phyloP scores from a whole-genome alignment of 371 early-diverging fungal genomes.

The Mycotypha africana region DNA sequence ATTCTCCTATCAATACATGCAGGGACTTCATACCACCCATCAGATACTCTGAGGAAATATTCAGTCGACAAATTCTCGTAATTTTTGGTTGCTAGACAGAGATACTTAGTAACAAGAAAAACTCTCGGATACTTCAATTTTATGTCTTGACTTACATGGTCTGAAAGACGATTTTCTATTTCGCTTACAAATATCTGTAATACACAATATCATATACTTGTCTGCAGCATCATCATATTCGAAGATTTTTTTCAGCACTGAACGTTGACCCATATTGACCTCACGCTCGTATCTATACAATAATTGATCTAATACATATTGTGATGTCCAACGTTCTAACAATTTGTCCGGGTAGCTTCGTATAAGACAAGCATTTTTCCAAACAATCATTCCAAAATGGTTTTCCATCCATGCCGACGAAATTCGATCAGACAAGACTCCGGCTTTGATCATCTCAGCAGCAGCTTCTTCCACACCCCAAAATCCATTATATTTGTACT shows the following conservation, averaged over 20 bases:
- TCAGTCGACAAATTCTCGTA: neutral
- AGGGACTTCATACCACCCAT: slow-evolving; percentile 74
- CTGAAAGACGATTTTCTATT: no score
- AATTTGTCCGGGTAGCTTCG: slow-evolving; percentile 52
- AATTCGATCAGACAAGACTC: slow-evolving; percentile 31
- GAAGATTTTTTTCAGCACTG: slow-evolving; percentile 61
- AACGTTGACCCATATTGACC: slow-evolving; percentile 59
- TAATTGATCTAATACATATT: slow-evolving; percentile 54
- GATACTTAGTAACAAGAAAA: neutral
- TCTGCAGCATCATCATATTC: slow-evolving; percentile 64
- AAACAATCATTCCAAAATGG: slow-evolving; percentile 68
- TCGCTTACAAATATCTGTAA: slow-evolving; percentile 61
- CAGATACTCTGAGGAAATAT: slow-evolving; percentile 53
- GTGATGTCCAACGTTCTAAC: slow-evolving; percentile 35
- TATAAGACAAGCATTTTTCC: slow-evolving; percentile 65
- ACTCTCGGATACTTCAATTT: no score
- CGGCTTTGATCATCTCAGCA: slow-evolving; percentile 29
- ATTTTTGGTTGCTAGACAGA: slow-evolving; percentile 1
- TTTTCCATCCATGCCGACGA: slow-evolving; percentile 61
- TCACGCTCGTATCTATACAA: slow-evolving; percentile 67
- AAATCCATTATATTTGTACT: slow-evolving; percentile 18
- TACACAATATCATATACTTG: slow-evolving; percentile 62
- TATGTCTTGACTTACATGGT: no score
- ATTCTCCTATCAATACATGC: slow-evolving; percentile 55
- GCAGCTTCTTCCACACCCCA: slow-evolving; percentile 50